Base-by-base conservation (phyloP, 352 stramenopile genomes). In the Globisporangium orthogonon region DNA sequence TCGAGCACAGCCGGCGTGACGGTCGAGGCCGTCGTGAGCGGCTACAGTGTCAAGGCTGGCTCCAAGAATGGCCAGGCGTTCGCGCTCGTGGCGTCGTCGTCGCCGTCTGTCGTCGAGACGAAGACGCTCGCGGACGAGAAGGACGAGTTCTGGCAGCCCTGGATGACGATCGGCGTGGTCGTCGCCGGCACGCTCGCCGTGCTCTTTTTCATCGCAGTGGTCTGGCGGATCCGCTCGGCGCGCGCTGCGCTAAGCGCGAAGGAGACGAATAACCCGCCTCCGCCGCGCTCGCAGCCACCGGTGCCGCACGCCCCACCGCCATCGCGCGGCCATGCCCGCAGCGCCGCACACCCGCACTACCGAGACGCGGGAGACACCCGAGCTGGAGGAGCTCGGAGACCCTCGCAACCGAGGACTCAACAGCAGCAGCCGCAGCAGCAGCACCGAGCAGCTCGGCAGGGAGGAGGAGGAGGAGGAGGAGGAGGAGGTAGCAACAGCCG, bases 21-120 rank as follows among this genome's bases (percentile, higher is more conserved):
- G 18, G 78, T 93, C 1, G 71, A 91, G 29, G 83, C 76, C 0
- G 69, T 83, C 1, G 76, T 93, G 13, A 58, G 61, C 33, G 81
- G 81, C 37, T 66, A 75, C 43, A 90, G 81, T 46, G 80, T 94
- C 49, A 86, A 89, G 54, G 74, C 76, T 0, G 78, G 74, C 5
- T 52, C 73, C 10, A 73, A 65, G 7, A 73, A 57, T 1, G 74
- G 75, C 1, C 83, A 93, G 52, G 65, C 74, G 31, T 93, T 91
- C 44, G 74, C 83, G 29, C 72, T 93, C 6, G 83, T 93, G n/a
- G 83, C 83, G 7, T 93, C 83, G 2, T 89, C 83, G 3, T 83
- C 75, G 0, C 75, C 79, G 10, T 78, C 69, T 0, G 72, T 62
- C 0, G 75, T 79, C 1, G 70, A 69, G 6, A 72, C 75, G 6